Evolutionary conservation across 73 alveolate genomes (phyloP).

Genomic region (Stentor coeruleus): DNA sequence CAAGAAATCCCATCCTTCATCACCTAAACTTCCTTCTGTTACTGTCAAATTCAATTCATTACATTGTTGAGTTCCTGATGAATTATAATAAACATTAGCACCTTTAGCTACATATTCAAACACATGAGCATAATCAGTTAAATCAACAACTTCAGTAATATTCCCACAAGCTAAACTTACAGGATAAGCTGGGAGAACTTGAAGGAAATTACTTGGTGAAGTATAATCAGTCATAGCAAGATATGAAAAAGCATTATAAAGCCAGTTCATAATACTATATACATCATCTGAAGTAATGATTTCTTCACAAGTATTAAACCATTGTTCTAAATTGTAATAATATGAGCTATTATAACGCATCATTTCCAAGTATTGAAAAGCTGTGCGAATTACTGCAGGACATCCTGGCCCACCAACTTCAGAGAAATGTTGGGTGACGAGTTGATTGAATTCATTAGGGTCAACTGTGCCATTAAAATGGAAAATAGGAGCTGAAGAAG

Average conservation of each 20-base stretch:
- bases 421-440: conserved; percentile 26
- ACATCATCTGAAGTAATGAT: not conserved
- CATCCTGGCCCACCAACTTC: not conserved
- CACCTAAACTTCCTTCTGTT: conserved; percentile 30
- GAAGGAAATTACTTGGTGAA: not conserved
- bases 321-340: not conserved
- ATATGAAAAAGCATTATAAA: conserved; percentile 7
- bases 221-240: conserved; percentile 32
- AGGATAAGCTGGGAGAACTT: conserved; percentile 14
- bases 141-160: not conserved
- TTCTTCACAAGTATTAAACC: not conserved
- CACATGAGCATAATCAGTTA: not conserved
- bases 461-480: conserved; percentile 39
- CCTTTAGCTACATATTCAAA: conserved; percentile 19
- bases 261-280: not conserved
- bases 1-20: conserved; percentile 51
- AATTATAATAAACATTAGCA: conserved; percentile 33
- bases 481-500: conserved; percentile 72
- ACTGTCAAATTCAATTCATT: conserved; percentile 19
- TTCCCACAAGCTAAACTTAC: not conserved
- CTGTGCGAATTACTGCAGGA: not conserved
- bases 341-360: not conserved
- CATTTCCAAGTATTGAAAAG: not conserved
- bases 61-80: conserved; percentile 28
- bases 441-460: conserved; percentile 19